Conservation (phyloP, 139 green algal species). For the Eudorina sp. region DNA sequence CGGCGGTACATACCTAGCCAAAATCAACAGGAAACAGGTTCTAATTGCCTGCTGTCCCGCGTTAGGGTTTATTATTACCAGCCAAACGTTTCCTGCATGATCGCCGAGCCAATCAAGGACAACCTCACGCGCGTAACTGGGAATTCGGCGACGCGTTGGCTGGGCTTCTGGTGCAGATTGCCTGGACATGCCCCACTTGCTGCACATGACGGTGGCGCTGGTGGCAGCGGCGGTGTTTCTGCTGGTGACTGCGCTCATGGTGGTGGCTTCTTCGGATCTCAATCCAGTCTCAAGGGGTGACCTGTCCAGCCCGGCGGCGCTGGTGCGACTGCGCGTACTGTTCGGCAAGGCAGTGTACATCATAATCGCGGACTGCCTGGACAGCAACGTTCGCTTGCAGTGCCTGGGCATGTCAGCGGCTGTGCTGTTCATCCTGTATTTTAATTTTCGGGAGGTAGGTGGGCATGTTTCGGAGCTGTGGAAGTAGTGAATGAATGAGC, state of each 20-base stretch:
- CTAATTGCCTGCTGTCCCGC: too few species aligned
- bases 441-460: slow-evolving; percentile 12
- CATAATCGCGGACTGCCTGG: background rate
- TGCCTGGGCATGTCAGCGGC: background rate
- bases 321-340: slow-evolving; percentile 20
- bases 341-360: slow-evolving; percentile 27
- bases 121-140: too few species aligned
- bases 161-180: too few species aligned
- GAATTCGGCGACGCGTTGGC: too few species aligned
- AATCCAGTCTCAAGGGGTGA: slow-evolving; percentile 6
- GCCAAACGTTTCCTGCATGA: too few species aligned
- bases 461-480: too few species aligned
- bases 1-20: too few species aligned
- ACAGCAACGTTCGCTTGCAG: background rate
- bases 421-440: slow-evolving; percentile 3
- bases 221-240: slow-evolving; percentile 22
- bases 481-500: too few species aligned
- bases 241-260: slow-evolving; percentile 31
- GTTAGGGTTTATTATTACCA: too few species aligned
- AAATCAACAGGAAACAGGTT: too few species aligned
- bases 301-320: slow-evolving; percentile 19
- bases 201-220: slow-evolving; percentile 30
- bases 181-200: slow-evolving; percentile 51
- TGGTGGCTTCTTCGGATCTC: slow-evolving; percentile 3
- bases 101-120: too few species aligned